Base-by-base conservation (phyloP, 2,329 filamentous ascomycete species). In the Botrytis fabae region DNA sequence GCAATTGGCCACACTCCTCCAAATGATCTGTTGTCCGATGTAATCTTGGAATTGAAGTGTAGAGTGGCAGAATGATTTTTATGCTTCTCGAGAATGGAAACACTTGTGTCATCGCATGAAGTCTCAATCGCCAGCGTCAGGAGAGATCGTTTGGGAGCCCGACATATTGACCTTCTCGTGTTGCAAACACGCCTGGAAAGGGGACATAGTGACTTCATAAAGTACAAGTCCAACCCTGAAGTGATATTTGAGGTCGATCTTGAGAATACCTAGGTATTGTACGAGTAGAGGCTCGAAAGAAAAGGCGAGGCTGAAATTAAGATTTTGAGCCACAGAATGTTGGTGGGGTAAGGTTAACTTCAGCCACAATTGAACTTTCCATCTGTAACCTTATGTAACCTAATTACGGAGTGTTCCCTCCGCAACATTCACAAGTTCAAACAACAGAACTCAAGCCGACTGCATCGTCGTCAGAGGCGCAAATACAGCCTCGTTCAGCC, bases 31-130 rank as follows among this genome's bases (percentile, higher is more conserved):
- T 93, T 94, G 81, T 97, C 91, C 8, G 93, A 92, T 0, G 94
- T 97, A 75, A 95, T 83, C 78, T 93, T 96, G 78, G 91, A 86
- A 81, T 97, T 91, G 84, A 94, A 97, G 77, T 92, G 89, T 4
- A 97, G 86, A 9, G 83, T 85, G 16, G 91, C 89, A 28, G 77
- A 77, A 48, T 75, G 75, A 38, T 79, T 76, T 16, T 74, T 35
- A 57, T 77, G 78, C 77, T 90, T 91, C 71, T 93, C 89, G 57
- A 98, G 86, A 65, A 98, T 83, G 44, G 95, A 92, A 32, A 98
- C 94, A 73, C 92, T 95, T 1, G 95, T 97, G 84, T 98, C 95
- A 83, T 98, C 95, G 86, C 95, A 96, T 4, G 92, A 94, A 16
- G 92, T 92, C 81, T 96, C 93, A 80, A 96, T 94, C 70, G 92